Evolutionary conservation across 139 green algal genomes (phyloP), one percentile per base, ranked within the genome.

Genomic region (Chlamydomonas incerta): DNA sequence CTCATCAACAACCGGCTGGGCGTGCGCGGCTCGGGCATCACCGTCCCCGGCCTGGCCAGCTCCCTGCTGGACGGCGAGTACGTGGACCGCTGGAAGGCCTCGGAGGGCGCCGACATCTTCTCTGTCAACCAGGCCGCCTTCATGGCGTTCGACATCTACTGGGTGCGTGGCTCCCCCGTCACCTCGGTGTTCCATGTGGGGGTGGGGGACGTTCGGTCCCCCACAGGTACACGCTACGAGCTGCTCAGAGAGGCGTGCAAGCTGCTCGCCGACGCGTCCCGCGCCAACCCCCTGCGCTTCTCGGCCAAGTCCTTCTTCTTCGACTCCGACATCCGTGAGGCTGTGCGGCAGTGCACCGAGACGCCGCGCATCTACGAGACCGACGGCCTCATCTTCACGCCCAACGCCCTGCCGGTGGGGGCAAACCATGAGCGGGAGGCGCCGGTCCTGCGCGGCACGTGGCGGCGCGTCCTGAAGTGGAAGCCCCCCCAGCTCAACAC

Each of bases 361-460:
- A n/a, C n/a, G n/a, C n/a, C n/a, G n/a, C n/a, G n/a, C n/a, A 8
- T 28, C n/a, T 71, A 71, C 65, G 65, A 37, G n/a, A 71, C 31
- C 29, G 65, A 71, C 31, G 65, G 65, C 29, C 18, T 71, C 31
- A 71, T 71, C 65, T 71, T 71, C 29, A 71, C 65, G 65, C 65
- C 65, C 13, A 23, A 3, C n/a, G 3, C 13, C 6, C 65, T 71
- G 29, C 13, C 65, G 4, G n/a, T 71, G 29, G 65, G 65, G 4
- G 65, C 65, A 3, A n/a, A n/a, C n/a, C n/a, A 8, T n/a, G 62
- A 17, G 21, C 24, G 23, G 62, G 62, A 68, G 14, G 14, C 24
- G 24, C 62, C 14, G n/a, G 3, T 9, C 65, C 13, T 8, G 28
- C 5, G 13, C 31, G 65, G 65, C 65, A 71, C n/a, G 9, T 71